A percentile compares a stretch with the other conserved stretches of the same genome.
Conservation (phyloP, 2,329 filamentous ascomycete genomes). For the Aureobasidium sp. region DNA sequence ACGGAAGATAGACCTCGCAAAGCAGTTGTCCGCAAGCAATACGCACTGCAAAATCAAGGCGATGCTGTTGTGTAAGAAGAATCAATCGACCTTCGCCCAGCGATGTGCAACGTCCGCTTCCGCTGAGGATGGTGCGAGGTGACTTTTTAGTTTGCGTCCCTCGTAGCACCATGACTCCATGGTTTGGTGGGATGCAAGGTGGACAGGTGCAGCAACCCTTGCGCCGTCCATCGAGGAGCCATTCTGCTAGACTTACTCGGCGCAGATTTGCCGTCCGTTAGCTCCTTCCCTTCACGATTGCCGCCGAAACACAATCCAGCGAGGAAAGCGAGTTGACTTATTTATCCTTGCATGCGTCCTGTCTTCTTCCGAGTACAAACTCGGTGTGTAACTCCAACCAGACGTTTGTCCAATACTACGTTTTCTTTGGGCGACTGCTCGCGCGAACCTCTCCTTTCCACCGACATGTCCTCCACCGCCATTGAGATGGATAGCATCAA, state of each 20-base stretch:
- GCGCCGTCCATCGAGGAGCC: not conserved
- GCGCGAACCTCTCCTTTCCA: not conserved
- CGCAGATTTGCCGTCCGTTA: slow-evolving; percentile 6
- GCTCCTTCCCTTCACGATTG: slow-evolving; percentile 7
- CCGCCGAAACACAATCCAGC: not conserved
- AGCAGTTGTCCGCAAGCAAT: not conserved
- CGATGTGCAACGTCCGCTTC: not conserved
- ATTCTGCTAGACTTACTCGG: slow-evolving; percentile 2
- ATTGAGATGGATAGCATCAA: slow-evolving; percentile 14
- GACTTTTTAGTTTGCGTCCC: not conserved
- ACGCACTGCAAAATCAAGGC: not conserved
- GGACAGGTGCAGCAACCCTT: slow-evolving; percentile 11
- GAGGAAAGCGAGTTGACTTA: slow-evolving; percentile 6
- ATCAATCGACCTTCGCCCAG: not conserved
- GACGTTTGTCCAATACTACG: slow-evolving; percentile 5
- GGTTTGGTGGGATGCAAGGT: slow-evolving; percentile 12
- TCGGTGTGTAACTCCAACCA: slow-evolving; percentile 11
- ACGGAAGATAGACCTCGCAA: not conserved
- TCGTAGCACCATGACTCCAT: slow-evolving; percentile 5
- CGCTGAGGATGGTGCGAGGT: not conserved
- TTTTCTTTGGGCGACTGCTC: slow-evolving; percentile 6
- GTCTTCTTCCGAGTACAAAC: slow-evolving; percentile 14
- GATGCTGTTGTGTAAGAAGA: not conserved
- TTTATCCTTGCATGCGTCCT: slow-evolving; percentile 15
- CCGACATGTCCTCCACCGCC: slow-evolving; percentile 10